Evolutionary conservation across 257 asterid species (phyloP).

Genomic region (Osmanthus fragrans): DNA sequence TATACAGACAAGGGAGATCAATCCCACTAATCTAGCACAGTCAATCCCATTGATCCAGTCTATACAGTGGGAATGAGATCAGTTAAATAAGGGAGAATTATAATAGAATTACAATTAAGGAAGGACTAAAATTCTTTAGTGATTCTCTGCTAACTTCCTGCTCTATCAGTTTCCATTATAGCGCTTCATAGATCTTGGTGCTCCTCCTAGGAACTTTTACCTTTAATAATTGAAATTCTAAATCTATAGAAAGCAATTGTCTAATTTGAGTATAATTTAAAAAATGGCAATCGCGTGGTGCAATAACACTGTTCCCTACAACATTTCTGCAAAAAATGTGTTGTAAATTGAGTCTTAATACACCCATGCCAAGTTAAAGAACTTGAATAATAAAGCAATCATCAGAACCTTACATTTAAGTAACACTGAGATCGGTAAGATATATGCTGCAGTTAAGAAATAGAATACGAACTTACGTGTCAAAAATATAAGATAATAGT

Average conservation of each 20-base stretch:
- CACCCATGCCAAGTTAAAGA: not conserved
- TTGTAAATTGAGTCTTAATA: not conserved
- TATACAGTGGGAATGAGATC: too few relatives aligned
- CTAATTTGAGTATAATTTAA: not conserved
- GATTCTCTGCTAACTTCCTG: too few relatives aligned
- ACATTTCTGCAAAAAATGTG: not conserved
- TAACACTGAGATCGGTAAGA: not conserved
- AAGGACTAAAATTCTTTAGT: too few relatives aligned
- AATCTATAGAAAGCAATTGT: not conserved
- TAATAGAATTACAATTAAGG: too few relatives aligned
- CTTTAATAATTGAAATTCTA: not conserved
- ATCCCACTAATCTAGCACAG: too few relatives aligned
- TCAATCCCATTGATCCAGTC: too few relatives aligned
- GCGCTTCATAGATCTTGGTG: too few relatives aligned
- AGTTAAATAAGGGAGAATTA: too few relatives aligned
- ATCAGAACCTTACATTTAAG: not conserved
- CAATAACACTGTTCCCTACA: not conserved
- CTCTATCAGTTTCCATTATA: too few relatives aligned
- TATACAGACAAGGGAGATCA: too few relatives aligned
- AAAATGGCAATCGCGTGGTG: not conserved
- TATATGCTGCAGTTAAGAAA: not conserved
- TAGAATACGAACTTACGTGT: not conserved
- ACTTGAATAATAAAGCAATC: not conserved
- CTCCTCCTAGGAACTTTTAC: too few relatives aligned
- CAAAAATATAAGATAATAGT: not conserved